Conservation (phyloP, 2,329 filamentous ascomycete genomes). For the Talaromyces islandicus region DNA sequence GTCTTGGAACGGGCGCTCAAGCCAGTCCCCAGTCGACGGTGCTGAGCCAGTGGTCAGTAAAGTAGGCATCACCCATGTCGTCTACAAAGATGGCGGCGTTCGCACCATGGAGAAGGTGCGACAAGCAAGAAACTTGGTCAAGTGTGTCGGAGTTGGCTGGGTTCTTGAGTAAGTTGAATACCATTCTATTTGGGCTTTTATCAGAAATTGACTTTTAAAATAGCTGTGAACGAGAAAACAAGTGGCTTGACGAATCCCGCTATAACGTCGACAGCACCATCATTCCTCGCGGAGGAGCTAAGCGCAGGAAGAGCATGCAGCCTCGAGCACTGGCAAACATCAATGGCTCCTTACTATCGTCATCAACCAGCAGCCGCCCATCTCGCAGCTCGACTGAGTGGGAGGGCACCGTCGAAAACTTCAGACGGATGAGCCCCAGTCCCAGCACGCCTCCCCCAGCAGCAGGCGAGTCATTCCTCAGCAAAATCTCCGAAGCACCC, state of each 20-base stretch:
- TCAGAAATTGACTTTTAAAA: background rate
- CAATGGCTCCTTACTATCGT: slow-evolving; percentile 54
- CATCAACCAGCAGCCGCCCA: slow-evolving; percentile 19
- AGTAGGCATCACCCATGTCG: slow-evolving; percentile 77
- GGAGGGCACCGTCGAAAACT: slow-evolving; percentile 22
- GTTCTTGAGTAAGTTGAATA: slow-evolving; percentile 65
- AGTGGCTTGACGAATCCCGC: slow-evolving; percentile 67
- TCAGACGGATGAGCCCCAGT: slow-evolving; percentile 27
- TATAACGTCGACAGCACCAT: slow-evolving; percentile 64
- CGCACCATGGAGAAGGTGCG: slow-evolving; percentile 76
- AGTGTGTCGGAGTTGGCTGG: slow-evolving; percentile 84
- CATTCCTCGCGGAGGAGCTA: slow-evolving; percentile 63
- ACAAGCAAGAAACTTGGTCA: slow-evolving; percentile 65
- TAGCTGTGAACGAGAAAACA: slow-evolving; percentile 69
- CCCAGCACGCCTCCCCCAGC: slow-evolving; percentile 22
- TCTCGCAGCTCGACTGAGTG: slow-evolving; percentile 18
- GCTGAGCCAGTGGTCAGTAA: slow-evolving; percentile 36
- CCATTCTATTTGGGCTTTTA: background rate
- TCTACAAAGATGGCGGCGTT: slow-evolving; percentile 81
- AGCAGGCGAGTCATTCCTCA: slow-evolving; percentile 9
- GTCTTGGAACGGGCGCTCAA: slow-evolving; percentile 62
- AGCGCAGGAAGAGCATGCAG: slow-evolving; percentile 76
- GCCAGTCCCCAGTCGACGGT: slow-evolving; percentile 28
- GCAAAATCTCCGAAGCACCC: slow-evolving; percentile 15
- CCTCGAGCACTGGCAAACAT: slow-evolving; percentile 63